These are phyloP conservation scores for Cokeromyces recurvatus DNA, from an alignment of 371 early-diverging fungal genomes.

Conservation along the genomic window DNA sequence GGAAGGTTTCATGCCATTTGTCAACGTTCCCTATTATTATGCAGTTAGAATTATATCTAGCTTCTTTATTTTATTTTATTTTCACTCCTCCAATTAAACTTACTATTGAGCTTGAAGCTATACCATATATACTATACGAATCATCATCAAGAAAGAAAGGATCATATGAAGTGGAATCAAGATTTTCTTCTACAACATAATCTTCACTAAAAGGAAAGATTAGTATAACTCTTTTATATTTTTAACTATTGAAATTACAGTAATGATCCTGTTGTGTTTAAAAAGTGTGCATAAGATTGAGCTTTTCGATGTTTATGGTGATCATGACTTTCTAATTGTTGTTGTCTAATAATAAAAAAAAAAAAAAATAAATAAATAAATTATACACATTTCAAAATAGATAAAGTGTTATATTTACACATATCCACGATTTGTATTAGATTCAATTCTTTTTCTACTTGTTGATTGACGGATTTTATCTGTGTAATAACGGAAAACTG, in stretches of 20 bases:
- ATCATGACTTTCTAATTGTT: constrained; percentile 35
- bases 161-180: constrained; percentile 32
- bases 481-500: constrained; percentile 47
- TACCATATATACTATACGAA: constrained; percentile 23
- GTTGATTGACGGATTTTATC: constrained; percentile 42
- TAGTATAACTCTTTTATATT: too few species aligned
- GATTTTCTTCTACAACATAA: constrained; percentile 1
- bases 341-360: constrained; percentile 19
- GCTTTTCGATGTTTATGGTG: constrained; percentile 29
- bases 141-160: constrained; percentile 65
- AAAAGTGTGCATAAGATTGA: constrained; percentile 44
- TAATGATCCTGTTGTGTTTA: constrained; percentile 32
- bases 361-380: background rate
- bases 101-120: constrained; percentile 33
- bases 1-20: constrained; percentile 32
- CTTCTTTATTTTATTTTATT: too few species aligned
- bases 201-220: constrained; percentile 8
- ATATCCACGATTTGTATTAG: too few species aligned
- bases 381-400: too few species aligned
- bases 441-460: constrained; percentile 18
- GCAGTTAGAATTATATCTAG: too few species aligned
- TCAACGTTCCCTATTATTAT: constrained; percentile 4
- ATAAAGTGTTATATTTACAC: too few species aligned
- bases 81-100: background rate
- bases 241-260: constrained; percentile 17